Evolutionary conservation across 495 filamentous ascomycete species (phyloP).

Genomic region (Penicillium roqueforti): DNA sequence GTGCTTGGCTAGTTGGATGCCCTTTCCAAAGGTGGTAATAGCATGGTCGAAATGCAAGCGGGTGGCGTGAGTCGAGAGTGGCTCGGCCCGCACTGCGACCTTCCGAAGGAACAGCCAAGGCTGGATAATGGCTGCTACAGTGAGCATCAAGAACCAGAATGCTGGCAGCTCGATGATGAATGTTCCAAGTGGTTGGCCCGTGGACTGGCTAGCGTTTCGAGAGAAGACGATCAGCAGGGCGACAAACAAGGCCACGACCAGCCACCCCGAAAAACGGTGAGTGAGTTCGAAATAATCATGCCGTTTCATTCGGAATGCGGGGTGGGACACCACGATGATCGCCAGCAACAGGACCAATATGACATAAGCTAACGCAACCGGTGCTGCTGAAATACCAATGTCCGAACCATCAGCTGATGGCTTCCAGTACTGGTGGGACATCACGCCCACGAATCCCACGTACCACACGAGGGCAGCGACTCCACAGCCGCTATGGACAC

Average conservation of each 20-base stretch:
- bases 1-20: constrained; percentile 47
- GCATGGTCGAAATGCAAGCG: constrained; percentile 66
- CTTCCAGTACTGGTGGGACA: constrained; percentile 44
- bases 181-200: constrained; percentile 23
- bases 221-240: constrained; percentile 37
- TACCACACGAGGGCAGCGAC: constrained; percentile 69
- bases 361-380: constrained; percentile 36
- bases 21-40: constrained; percentile 42
- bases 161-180: constrained; percentile 39
- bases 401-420: constrained; percentile 15
- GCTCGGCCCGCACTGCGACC: constrained; percentile 55
- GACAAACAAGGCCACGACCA: constrained; percentile 46
- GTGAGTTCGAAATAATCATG: constrained; percentile 57
- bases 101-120: constrained; percentile 45
- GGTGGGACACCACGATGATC: constrained; percentile 43
- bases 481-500: constrained; percentile 69
- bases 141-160: constrained; percentile 42
- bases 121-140: constrained; percentile 37
- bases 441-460: constrained; percentile 49
- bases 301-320: constrained; percentile 39
- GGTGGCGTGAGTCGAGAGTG: constrained; percentile 64
- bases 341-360: constrained; percentile 39
- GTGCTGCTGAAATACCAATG: constrained; percentile 25
- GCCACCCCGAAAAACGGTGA: constrained; percentile 55
- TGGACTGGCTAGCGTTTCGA: constrained; percentile 28